These are phyloP conservation scores for Geotrichum bryndzae DNA, from an alignment of 1,139 yeast species.

Conservation along the genomic window DNA sequence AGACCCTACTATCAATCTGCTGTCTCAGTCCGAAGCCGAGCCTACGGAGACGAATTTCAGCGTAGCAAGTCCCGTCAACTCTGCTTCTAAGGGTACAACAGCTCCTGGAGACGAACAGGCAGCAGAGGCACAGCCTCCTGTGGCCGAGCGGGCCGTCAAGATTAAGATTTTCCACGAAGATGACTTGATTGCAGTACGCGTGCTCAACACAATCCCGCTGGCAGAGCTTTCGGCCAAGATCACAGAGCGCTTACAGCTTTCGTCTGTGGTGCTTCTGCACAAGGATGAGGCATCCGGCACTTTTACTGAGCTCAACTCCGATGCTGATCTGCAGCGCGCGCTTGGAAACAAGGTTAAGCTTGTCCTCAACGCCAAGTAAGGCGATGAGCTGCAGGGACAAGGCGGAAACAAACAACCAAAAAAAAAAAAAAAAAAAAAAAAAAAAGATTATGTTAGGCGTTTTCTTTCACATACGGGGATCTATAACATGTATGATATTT, in stretches of 20 bases:
- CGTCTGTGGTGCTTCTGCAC: conserved; percentile 29
- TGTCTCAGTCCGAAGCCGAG: background rate
- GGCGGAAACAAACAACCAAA: background rate
- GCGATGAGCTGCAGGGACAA: background rate
- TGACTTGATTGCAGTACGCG: conserved; percentile 81
- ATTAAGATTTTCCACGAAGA: conserved; percentile 84
- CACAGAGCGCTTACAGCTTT: conserved; percentile 51
- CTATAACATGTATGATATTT: background rate
- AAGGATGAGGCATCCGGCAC: conserved; percentile 30
- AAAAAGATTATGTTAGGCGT: too few relatives aligned
- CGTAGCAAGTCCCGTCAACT: background rate
- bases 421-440: too few relatives aligned
- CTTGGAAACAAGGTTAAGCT: conserved; percentile 34
- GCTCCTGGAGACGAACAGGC: background rate
- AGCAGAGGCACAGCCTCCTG: background rate
- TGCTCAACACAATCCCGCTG: conserved; percentile 57
- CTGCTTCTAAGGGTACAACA: background rate
- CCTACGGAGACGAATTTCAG: background rate
- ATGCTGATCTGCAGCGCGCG: conserved; percentile 31
- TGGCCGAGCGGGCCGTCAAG: conserved; percentile 39
- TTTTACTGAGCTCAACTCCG: conserved; percentile 28
- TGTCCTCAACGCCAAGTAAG: conserved; percentile 31
- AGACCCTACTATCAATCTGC: background rate
- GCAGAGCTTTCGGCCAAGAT: conserved; percentile 59
- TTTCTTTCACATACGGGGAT: too few relatives aligned